Conservation (phyloP, 331 rosid species). For the Rhamnella rubrinervis region DNA sequence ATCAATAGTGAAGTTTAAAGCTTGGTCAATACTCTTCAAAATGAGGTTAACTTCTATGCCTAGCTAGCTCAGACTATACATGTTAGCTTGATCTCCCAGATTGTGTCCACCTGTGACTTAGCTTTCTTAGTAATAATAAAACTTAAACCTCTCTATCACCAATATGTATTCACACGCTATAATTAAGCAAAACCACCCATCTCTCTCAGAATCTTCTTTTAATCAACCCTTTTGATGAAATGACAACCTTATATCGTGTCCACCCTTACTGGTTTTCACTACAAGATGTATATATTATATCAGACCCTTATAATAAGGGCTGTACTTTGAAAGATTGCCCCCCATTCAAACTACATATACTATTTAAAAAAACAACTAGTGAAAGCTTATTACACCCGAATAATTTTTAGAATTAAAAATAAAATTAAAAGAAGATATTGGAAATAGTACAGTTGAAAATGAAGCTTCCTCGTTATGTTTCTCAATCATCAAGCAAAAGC, state of each 20-base stretch:
- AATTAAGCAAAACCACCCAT: conserved; percentile 38
- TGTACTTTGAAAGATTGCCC: conserved; percentile 70
- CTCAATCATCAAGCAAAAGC: conserved; percentile 53
- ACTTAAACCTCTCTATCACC: conserved; percentile 19
- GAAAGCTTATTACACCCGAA: background rate
- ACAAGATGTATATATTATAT: conserved; percentile 17
- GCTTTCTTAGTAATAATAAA: conserved; percentile 11
- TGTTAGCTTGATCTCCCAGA: conserved; percentile 37
- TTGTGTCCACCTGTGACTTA: conserved; percentile 46
- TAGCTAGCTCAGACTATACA: conserved; percentile 8
- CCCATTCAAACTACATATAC: conserved; percentile 68
- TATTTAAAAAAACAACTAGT: background rate
- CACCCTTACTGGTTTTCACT: conserved; percentile 28
- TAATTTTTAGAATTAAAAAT: conserved; percentile 25
- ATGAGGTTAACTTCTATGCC: conserved; percentile 19
- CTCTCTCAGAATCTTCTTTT: conserved; percentile 37
- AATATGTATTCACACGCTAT: conserved; percentile 25
- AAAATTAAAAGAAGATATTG: conserved; percentile 18
- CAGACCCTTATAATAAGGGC: conserved; percentile 48
- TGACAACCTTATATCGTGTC: no score
- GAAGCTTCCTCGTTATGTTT: conserved; percentile 49
- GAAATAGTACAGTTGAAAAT: conserved; percentile 34
- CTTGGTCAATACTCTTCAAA: conserved; percentile 36
- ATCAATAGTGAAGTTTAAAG: conserved; percentile 6
- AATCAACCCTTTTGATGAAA: conserved; percentile 11